Conservation (phyloP, 192 early-diverging fungal genomes). For the Gigaspora rosea region DNA sequence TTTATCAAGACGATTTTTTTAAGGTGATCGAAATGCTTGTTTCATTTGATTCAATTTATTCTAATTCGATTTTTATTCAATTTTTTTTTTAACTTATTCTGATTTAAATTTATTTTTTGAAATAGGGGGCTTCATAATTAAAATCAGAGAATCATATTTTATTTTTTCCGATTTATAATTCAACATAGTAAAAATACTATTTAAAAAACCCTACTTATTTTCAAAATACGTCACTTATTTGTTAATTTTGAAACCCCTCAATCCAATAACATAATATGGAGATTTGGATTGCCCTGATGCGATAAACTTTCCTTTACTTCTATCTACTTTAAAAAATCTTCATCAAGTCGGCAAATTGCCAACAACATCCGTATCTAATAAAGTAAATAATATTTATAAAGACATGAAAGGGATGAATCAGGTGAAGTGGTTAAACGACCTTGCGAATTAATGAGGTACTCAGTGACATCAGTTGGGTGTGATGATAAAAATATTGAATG, state of each 20-base stretch:
- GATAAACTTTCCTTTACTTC: slow-evolving; percentile 52
- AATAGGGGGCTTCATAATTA: too few relatives aligned
- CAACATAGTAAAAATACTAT: too few relatives aligned
- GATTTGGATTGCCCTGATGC: slow-evolving; percentile 82
- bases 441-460: not conserved
- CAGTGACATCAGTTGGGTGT: not conserved
- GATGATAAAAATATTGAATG: slow-evolving; percentile 1
- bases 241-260: too few relatives aligned
- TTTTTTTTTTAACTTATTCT: too few relatives aligned
- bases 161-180: too few relatives aligned
- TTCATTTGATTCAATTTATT: not conserved
- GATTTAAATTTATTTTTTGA: not conserved
- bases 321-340: slow-evolving; percentile 38
- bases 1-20: slow-evolving; percentile 81
- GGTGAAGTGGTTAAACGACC: not conserved
- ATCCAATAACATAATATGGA: slow-evolving; percentile 53
- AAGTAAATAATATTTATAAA: slow-evolving; percentile 21
- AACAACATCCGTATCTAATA: slow-evolving; percentile 41
- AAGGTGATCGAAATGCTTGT: slow-evolving; percentile 32
- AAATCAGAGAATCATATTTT: too few relatives aligned
- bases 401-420: not conserved
- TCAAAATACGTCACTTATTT: too few relatives aligned
- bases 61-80: too few relatives aligned
- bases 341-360: slow-evolving; percentile 41
- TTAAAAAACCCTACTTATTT: too few relatives aligned